Evolutionary conservation across 2,329 filamentous ascomycete species (phyloP).

Genomic region (Ceratocystis cubensis): DNA sequence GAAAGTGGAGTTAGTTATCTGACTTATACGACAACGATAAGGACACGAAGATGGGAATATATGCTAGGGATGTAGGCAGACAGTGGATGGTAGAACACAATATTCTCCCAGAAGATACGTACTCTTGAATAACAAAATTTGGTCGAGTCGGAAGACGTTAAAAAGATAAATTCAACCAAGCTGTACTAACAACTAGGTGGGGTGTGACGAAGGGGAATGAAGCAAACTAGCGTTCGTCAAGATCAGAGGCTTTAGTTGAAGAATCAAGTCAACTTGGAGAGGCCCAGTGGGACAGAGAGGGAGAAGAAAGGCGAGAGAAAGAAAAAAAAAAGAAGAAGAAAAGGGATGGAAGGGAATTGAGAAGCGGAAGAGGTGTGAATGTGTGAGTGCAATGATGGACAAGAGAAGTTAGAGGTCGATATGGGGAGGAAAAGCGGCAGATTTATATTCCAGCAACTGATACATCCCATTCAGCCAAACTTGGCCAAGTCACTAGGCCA

Average conservation of each 20-base stretch:
- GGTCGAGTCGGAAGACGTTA: background rate
- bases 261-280: background rate
- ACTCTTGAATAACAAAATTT: constrained; percentile 7
- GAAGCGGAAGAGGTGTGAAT: background rate
- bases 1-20: constrained; percentile 20
- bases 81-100: background rate
- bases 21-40: constrained; percentile 22
- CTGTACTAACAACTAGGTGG: background rate
- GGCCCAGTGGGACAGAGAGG: background rate
- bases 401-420: background rate
- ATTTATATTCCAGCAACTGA: constrained; percentile 8
- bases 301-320: background rate
- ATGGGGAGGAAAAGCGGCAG: constrained; percentile 1
- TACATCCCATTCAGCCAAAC: background rate
- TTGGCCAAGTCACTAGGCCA: background rate
- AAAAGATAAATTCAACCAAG: background rate
- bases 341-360: background rate
- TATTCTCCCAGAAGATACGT: background rate
- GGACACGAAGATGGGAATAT: too few species aligned
- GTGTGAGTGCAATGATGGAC: background rate
- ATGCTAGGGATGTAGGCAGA: too few species aligned
- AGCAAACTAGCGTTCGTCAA: background rate
- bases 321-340: background rate
- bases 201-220: background rate
- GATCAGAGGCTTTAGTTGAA: background rate